Base-by-base conservation (phyloP, 805 yeast genomes). In the Alloascoidea hylecoeti region DNA sequence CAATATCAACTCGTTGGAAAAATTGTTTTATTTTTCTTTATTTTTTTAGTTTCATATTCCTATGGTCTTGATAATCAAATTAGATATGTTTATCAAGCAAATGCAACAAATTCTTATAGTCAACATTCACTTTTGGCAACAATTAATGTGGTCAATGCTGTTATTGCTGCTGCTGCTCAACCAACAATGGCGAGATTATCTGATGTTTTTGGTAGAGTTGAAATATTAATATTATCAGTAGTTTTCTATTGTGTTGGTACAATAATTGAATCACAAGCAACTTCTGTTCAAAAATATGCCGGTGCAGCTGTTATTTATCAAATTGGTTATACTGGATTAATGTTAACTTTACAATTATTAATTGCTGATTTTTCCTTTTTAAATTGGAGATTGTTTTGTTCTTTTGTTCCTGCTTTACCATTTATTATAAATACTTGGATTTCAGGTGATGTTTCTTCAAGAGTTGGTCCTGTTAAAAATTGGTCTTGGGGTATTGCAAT, bases 401-500 rank as follows among this genome's bases (percentile, higher is more conserved):
- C 79, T 27, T 73, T 76, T 45, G 59, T 75, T 28, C 84, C 88
- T 16, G 72, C 84, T 3, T 62, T 74, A 48, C 89, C 89, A 2
- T 77, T 68, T 48, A 71, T 81, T 48, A 75, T 82, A 56, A 81
- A 78, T 56, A 76, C 89, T 13, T 82, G 92, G 92, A 66, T 79
- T 40, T 57, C 76, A 18, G 89, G 85, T 50, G 61, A 75, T 47
- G 61, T 81, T 36, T 48, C 54, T 18, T 28, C 43, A 1, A 49
- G 46, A 2, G 38, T 54, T 17, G 47, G 45, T 14, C 30, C 38
- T 19, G 30, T 35, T 3, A 40, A 35, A 4, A 37, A 44, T 4
- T 77, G 84, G 78, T 64, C 74, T 9, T 80, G 88, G 88, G 78
- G 78, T 49, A 72, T 78, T 46, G 86, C 78, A 32, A 78, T 80